Evolutionary conservation across 306 rosid genomes (phyloP), one percentile per base, ranked within the genome.

Genomic region (Malus sieversii): DNA sequence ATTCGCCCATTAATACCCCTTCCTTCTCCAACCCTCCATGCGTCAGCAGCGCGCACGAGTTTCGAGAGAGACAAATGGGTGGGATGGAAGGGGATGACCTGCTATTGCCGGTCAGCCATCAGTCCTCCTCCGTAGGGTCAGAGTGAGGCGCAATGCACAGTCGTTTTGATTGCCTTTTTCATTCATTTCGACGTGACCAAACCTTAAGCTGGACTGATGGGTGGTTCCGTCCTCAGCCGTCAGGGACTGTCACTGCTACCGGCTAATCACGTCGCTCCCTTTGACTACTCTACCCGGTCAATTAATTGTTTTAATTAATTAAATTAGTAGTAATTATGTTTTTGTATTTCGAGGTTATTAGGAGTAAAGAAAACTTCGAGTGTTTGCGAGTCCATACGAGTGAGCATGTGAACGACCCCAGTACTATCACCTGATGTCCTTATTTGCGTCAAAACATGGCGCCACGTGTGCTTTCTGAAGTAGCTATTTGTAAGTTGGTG

Each of bases 131-230:
- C 13, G 68, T 63, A 30, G 14, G 68, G 23, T 16, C 23, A 15
- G 22, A 15, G 22, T 0, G 13, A 18, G 7, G 20, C 18, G 44
- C 14, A 19, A 7, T 12, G 66, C 35, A 81, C 83, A 79, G 83
- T 86, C 72, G 81, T 81, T 83, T 83, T 72, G 89, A 89, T 89
- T 78, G 45, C 48, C 30, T 68, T 73, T 58, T 18, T 33, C 60
- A 27, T 63, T 64, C 66, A 27, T 73, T 45, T 81, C 66, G 96
- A 90, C 84, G 92, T 90, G 98, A 92, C 94, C 29, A 66, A 90
- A 77, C 96, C 98, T 92, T 90, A 90, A 87, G 88, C 82, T 42
- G 68, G 44, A 77, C 90, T 86, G 88, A 75, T 74, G 83, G 82
- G 66, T 60, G 5, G 62, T 38, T 27, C 44, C 79, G 51, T n/a